Evolutionary conservation across 2,329 filamentous ascomycete species (phyloP), one percentile per base, ranked within the genome.

Genomic region (Claviceps purpurea): DNA sequence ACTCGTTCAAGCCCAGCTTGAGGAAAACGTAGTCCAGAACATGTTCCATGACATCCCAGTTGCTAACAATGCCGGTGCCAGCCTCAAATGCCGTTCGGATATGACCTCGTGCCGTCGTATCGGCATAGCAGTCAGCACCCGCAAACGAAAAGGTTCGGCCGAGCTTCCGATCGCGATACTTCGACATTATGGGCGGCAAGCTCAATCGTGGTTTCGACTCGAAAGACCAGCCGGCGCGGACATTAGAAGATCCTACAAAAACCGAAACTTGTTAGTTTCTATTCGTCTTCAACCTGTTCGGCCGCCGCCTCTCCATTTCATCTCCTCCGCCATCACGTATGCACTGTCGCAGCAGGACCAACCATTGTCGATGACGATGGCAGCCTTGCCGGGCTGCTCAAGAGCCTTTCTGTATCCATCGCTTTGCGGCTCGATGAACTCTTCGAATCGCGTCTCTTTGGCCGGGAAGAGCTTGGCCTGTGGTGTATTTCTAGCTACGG

Each of bases 351-450:
- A 14, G 22, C 39, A 3, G 13, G 5, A 51, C 69, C 55, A 71
- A 94, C 90, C 93, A 85, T 96, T 96, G 72, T 98, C 93, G 64
- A 98, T 97, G 56, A 98, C 87, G 62, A 98, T 96, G 49, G 89
- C 88, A 50, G 83, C 86, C 46, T 73, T 71, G 53, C 72, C 76
- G 16, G 75, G 67, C 20, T 76, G 70, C 52, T 78, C 70, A 49
- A 78, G 75, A 55, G 87, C 90, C 59, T 78, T 75, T 61, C 79
- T 76, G 63, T 85, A 89, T 47, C 86, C 87, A 61, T 91, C 84
- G 8, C 74, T 70, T 60, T 79, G 73, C 2, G 75, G 68, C 34
- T 73, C 67, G 40, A 77, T 68, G 52, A 69, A 75, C 55, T 74
- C 74, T 56, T 82, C 78, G 61, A 83, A 84, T 56, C 71, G 75